Percentiles rank a stretch among this genome's conserved stretches.
These are phyloP conservation scores for Candida takata DNA, from an alignment of 805 yeast genomes.

Conservation along the genomic window DNA sequence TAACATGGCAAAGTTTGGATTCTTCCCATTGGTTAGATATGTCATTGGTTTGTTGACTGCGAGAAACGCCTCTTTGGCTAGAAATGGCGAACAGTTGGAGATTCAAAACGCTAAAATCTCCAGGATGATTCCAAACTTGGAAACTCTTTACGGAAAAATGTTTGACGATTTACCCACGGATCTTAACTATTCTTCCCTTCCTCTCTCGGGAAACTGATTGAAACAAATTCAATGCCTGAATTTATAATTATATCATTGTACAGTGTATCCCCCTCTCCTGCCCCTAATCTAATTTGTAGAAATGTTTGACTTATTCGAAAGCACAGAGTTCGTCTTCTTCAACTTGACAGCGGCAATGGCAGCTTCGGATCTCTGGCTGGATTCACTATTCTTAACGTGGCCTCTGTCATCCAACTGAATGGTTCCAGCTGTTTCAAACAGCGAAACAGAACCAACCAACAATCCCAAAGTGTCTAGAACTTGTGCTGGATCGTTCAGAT, in stretches of 20 bases:
- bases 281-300: too few relatives aligned
- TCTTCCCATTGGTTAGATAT: slow-evolving; percentile 20
- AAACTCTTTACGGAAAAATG: slow-evolving; percentile 1
- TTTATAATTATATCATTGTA: too few relatives aligned
- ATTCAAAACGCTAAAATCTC: slow-evolving; percentile 18
- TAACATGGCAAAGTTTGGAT: slow-evolving; percentile 21
- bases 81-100: slow-evolving; percentile 19
- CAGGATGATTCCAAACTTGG: slow-evolving; percentile 9
- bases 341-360: slow-evolving; percentile 16
- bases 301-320: not conserved
- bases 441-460: slow-evolving; percentile 68
- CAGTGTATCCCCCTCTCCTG: too few relatives aligned
- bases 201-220: too few relatives aligned
- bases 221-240: too few relatives aligned
- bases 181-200: too few relatives aligned
- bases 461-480: slow-evolving; percentile 81
- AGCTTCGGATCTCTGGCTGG: slow-evolving; percentile 31
- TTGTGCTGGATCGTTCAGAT: slow-evolving; percentile 74
- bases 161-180: not conserved
- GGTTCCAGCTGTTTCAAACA: slow-evolving; percentile 73
- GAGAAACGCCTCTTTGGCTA: slow-evolving; percentile 18
- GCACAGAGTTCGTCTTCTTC: slow-evolving; percentile 10
- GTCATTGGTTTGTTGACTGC: slow-evolving; percentile 19
- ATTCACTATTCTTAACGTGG: slow-evolving; percentile 42
- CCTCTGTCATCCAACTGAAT: slow-evolving; percentile 75